Evolutionary conservation across 2,329 filamentous ascomycete genomes (phyloP).

Genomic region (Ophiognomonia clavigignenti-juglandacearum): DNA sequence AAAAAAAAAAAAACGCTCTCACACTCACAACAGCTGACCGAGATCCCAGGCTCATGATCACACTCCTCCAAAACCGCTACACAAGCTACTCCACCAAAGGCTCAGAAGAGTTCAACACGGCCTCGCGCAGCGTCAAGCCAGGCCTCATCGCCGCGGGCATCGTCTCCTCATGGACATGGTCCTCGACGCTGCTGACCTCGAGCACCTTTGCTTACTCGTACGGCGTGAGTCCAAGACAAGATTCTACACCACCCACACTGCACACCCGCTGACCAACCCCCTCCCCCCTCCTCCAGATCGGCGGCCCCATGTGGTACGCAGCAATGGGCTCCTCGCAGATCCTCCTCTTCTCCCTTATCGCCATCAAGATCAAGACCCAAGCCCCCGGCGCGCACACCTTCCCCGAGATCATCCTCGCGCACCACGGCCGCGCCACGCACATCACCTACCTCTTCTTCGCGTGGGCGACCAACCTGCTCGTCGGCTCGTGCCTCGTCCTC

Average conservation of each 20-base stretch:
- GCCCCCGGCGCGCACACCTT: conserved; percentile 37
- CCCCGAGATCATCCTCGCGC: conserved; percentile 33
- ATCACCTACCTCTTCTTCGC: conserved; percentile 34
- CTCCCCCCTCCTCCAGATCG: no score
- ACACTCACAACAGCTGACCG: no score
- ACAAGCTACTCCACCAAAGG: conserved; percentile 33
- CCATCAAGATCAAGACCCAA: conserved; percentile 36
- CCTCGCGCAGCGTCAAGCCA: conserved; percentile 36
- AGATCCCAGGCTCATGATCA: conserved; percentile 25
- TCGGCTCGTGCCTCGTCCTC: conserved; percentile 33
- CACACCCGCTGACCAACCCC: no score
- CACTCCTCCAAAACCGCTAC: conserved; percentile 36
- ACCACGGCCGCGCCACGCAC: conserved; percentile 33
- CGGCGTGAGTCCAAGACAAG: conserved; percentile 20
- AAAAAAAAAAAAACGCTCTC: no score
- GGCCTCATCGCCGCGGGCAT: conserved; percentile 42
- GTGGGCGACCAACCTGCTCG: conserved; percentile 35
- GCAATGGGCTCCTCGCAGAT: conserved; percentile 35
- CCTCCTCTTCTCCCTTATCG: conserved; percentile 34
- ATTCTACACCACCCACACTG: no score
- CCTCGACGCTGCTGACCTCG: conserved; percentile 37
- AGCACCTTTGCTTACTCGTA: conserved; percentile 37
- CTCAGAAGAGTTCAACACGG: conserved; percentile 44
- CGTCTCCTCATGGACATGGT: conserved; percentile 45
- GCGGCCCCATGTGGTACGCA: conserved; percentile 37